These are phyloP conservation scores for Monascus ruber DNA, from an alignment of 2,329 filamentous ascomycete genomes.

Conservation along the genomic window DNA sequence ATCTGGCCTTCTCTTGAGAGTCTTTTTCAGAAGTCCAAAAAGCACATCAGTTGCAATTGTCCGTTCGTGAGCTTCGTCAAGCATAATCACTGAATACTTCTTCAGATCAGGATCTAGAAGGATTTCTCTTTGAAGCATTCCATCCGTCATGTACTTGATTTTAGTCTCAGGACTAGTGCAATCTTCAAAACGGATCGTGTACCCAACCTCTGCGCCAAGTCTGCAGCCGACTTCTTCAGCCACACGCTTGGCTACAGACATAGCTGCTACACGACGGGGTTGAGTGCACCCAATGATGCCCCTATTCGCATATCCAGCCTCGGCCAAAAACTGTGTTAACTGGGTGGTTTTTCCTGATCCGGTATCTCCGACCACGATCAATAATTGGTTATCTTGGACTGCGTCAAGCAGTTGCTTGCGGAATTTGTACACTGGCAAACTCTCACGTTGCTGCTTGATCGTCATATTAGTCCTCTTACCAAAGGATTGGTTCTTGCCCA, in stretches of 20 bases:
- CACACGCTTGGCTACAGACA: conserved; percentile 95
- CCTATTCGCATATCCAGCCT: conserved; percentile 76
- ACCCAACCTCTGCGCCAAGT: conserved; percentile 86
- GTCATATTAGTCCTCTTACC: conserved; percentile 82
- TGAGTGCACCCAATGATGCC: conserved; percentile 95
- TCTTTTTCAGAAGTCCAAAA: conserved; percentile 90
- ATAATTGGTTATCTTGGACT: conserved; percentile 72
- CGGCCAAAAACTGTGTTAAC: conserved; percentile 85
- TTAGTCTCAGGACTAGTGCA: conserved; percentile 75
- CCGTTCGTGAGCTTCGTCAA: conserved; percentile 95
- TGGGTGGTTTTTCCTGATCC: conserved; percentile 97
- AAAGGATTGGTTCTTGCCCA: conserved; percentile 65
- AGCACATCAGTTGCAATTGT: conserved; percentile 94
- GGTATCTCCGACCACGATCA: conserved; percentile 95
- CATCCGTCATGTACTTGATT: conserved; percentile 99
- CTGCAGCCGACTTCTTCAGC: conserved; percentile 88
- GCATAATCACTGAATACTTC: conserved; percentile 91
- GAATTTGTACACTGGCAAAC: conserved; percentile 80
- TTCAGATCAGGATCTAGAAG: conserved; percentile 80
- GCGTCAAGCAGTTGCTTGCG: conserved; percentile 78
- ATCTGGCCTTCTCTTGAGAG: conserved; percentile 71
- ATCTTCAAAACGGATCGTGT: conserved; percentile 96
- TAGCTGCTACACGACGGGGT: conserved; percentile 89
- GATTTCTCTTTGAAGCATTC: conserved; percentile 93
- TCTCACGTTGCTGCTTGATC: conserved; percentile 90